A percentile compares a stretch with the other conserved stretches of the same genome.
Conservation (phyloP, 1,284 basidiomycete genomes). For the Athelia psychrophila region DNA sequence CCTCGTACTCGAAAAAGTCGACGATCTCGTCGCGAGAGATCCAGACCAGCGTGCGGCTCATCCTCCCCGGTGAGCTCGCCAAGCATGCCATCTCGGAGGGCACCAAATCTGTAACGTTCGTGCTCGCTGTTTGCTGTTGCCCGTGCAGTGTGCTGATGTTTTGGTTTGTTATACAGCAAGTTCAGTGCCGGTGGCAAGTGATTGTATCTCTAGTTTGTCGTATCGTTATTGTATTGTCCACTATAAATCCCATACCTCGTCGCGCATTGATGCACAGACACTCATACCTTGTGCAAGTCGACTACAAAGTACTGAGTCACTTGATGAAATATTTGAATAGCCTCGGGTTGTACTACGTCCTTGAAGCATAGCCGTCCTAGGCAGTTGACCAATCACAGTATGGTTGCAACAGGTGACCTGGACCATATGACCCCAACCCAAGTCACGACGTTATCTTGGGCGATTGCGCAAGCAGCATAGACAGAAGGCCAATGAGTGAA, state of each 20-base stretch:
- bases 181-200: background rate
- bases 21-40: constrained; percentile 77
- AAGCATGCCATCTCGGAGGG: constrained; percentile 87
- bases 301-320: too few species aligned
- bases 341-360: too few species aligned
- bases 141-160: background rate
- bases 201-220: background rate
- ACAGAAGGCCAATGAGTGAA: too few species aligned
- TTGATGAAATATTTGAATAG: too few species aligned
- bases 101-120: constrained; percentile 47
- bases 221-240: constrained; percentile 1
- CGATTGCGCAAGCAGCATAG: too few species aligned
- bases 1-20: constrained; percentile 72
- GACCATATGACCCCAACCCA: too few species aligned
- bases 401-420: too few species aligned
- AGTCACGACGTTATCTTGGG: too few species aligned
- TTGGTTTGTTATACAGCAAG: background rate
- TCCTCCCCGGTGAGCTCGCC: constrained; percentile 72
- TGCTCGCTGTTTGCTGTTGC: background rate
- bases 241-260: background rate
- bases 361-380: too few species aligned
- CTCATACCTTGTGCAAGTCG: too few species aligned
- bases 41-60: constrained; percentile 70
- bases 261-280: background rate
- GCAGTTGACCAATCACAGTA: too few species aligned